Base-by-base conservation (phyloP, 2,329 filamentous ascomycete species). In the Xylaria sp. region DNA sequence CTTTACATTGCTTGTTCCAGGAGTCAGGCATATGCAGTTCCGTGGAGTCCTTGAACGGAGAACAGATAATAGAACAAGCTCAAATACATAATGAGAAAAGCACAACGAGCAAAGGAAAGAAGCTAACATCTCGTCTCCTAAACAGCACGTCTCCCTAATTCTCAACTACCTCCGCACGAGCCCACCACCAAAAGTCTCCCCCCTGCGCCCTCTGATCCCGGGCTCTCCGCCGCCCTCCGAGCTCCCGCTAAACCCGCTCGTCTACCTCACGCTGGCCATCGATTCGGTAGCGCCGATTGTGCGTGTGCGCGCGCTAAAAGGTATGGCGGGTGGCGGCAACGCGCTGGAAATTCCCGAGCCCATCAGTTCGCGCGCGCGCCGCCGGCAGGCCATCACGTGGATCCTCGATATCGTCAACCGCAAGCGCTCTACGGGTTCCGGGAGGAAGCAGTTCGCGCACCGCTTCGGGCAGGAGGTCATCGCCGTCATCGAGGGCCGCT, bases 271-370 rank as follows among this genome's bases (percentile, higher is more conserved):
- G 13, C 87, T 97, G 39, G 94, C 94, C 39, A 90, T 99, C 76
- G 96, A 99, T 85, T 97, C 93, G 10, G 91, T 99, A 28, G 93
- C 94, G 1, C 96, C 96, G 10, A 87, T 99, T 18, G 85, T 99
- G 77, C 91, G 92, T 74, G 90, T 99, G 77, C 89, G 90, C 64
- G 87, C 88, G 70, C 88, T 94, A 75, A 89, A 89, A 76, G 94
- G 94, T 74, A 88, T 92, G 44, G 93, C 92, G 0, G 95, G 95
- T 82, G 96, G 96, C 84, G 96, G 96, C 81, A 87, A 89, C 44
- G 88, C 93, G 13, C 87, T 98, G 68, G 93, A 95, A 65, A 87
- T 98, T 44, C 96, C 96, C 0, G 85, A 91, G 25, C 95, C 96
- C 1, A 85, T 98, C 23, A 84, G 86, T 1, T 82, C 91, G 72